A percentile compares a stretch with the other conserved stretches of the same genome.
phyloP scores from a whole-genome alignment of 192 early-diverging fungal species.

The Gamsiella multidivaricata region DNA sequence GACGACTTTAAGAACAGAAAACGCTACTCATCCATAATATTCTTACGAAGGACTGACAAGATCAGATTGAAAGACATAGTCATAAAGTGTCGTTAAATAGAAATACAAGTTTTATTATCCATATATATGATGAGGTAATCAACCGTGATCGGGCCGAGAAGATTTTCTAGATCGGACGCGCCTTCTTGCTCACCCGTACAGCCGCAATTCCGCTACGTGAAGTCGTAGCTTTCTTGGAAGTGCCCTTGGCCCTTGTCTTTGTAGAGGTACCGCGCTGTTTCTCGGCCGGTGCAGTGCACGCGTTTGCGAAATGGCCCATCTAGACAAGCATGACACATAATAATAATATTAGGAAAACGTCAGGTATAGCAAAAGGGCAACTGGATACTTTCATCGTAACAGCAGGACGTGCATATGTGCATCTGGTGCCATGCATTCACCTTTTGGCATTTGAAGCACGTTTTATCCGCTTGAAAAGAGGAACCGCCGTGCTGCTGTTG shows the following conservation, averaged over 20 bases:
- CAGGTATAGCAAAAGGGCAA: too few relatives aligned
- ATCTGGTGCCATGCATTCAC: neutral
- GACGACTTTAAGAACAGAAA: too few relatives aligned
- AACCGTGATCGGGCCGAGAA: neutral
- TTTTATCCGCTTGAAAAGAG: neutral
- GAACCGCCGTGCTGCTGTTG: neutral
- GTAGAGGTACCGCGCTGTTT: neutral
- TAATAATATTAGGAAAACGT: neutral
- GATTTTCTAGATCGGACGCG: conserved; percentile 11
- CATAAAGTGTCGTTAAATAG: too few relatives aligned
- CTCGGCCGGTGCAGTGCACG: neutral
- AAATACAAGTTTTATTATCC: too few relatives aligned
- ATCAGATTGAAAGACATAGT: too few relatives aligned
- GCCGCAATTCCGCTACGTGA: conserved; percentile 7
- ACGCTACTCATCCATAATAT: too few relatives aligned
- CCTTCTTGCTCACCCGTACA: conserved; percentile 16
- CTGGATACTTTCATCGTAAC: neutral
- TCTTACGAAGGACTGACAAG: too few relatives aligned
- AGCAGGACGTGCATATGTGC: neutral
- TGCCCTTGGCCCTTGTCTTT: conserved; percentile 1
- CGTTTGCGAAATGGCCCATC: conserved; percentile 34
- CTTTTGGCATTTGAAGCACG: conserved; percentile 12
- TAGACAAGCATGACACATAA: neutral
- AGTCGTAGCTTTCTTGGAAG: neutral
- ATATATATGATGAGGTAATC: too few relatives aligned